phyloP scores from a whole-genome alignment of 192 early-diverging fungal species.

The Coemansia sp. region DNA sequence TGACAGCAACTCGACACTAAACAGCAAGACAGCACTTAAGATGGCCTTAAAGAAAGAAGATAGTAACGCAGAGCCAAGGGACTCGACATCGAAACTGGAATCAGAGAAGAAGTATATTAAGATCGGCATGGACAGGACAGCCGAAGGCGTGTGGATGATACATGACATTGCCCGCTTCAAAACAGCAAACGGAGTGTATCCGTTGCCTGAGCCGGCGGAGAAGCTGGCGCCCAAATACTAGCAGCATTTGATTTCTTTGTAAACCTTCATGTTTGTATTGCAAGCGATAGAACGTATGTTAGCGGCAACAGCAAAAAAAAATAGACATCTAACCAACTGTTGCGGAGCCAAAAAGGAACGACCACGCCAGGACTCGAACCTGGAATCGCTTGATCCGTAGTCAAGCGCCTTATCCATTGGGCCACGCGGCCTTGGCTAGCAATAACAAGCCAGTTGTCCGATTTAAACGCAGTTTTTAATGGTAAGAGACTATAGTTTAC shows the following conservation, averaged over 20 bases:
- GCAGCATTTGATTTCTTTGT: too few species aligned
- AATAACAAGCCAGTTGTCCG: background rate
- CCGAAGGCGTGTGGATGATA: background rate
- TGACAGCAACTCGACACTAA: background rate
- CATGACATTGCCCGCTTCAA: background rate
- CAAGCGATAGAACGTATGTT: too few species aligned
- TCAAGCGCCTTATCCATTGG: constrained; percentile 13
- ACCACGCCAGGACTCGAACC: constrained; percentile 7
- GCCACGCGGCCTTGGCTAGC: constrained; percentile 4
- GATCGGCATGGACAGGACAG: background rate
- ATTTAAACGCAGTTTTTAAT: background rate
- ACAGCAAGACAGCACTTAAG: background rate
- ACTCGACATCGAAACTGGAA: background rate
- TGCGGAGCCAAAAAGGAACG: background rate
- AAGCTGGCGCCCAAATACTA: background rate
- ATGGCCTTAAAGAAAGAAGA: background rate
- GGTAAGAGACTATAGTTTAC: too few species aligned
- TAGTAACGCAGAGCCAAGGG: too few species aligned
- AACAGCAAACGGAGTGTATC: background rate
- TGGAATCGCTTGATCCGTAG: constrained; percentile 13
- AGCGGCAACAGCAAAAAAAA: too few species aligned
- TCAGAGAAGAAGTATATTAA: background rate
- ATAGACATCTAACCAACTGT: too few species aligned
- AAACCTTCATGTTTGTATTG: too few species aligned
- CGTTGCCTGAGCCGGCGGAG: background rate